These are phyloP conservation scores for Furcasterigmium furcatum DNA, from an alignment of 2,329 filamentous ascomycete species.

Conservation along the genomic window DNA sequence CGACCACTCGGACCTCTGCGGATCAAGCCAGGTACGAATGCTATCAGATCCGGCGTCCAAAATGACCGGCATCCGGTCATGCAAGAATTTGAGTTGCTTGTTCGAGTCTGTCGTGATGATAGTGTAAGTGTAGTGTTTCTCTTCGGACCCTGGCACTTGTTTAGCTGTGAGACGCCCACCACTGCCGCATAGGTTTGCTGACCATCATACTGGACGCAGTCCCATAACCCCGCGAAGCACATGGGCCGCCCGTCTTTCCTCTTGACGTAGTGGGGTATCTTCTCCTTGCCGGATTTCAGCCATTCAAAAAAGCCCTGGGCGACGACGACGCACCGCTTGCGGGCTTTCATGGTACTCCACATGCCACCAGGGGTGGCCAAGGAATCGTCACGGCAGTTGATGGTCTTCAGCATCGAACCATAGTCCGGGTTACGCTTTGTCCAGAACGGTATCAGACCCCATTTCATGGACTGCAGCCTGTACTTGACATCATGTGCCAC, in stretches of 20 bases:
- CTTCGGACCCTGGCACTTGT: constrained; percentile 43
- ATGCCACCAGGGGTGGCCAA: constrained; percentile 73
- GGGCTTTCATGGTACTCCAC: constrained; percentile 89
- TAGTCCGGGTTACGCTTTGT: constrained; percentile 82
- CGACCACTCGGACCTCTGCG: constrained; percentile 64
- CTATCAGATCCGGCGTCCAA: constrained; percentile 71
- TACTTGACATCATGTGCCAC: constrained; percentile 49
- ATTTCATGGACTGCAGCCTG: constrained; percentile 91
- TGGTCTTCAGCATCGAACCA: constrained; percentile 75
- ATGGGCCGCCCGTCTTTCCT: constrained; percentile 79
- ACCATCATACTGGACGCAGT: constrained; percentile 80
- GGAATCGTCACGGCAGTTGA: constrained; percentile 93
- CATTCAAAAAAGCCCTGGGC: constrained; percentile 97
- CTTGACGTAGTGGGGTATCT: constrained; percentile 80
- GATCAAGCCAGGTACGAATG: constrained; percentile 77
- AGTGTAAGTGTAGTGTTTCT: constrained; percentile 83
- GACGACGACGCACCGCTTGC: constrained; percentile 82
- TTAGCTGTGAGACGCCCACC: background rate
- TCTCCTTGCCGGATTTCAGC: constrained; percentile 80
- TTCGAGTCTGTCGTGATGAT: constrained; percentile 91
- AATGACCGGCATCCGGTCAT: constrained; percentile 95
- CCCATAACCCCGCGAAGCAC: constrained; percentile 91
- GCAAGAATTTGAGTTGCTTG: constrained; percentile 77
- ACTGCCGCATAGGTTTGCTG: background rate
- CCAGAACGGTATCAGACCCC: constrained; percentile 94